Conservation (phyloP, 768 basidiomycete genomes). For the Kwoniella pini region DNA sequence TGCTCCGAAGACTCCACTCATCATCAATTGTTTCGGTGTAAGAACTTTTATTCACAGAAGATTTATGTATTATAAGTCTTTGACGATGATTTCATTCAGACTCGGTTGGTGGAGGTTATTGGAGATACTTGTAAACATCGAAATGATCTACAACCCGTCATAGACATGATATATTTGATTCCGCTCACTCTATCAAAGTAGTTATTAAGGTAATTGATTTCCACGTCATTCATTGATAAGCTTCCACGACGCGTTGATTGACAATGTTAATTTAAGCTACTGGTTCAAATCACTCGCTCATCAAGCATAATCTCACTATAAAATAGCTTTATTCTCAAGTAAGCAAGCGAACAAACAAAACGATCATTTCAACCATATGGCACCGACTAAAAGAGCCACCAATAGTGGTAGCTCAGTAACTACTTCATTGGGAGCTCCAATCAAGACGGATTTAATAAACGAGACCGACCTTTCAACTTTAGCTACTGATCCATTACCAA, state of each 20-base stretch:
- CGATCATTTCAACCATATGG: background rate
- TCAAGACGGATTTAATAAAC: background rate
- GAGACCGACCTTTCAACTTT: conserved; percentile 6
- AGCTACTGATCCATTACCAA: conserved; percentile 43
- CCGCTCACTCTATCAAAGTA: background rate
- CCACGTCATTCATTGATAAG: background rate
- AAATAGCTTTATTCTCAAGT: too few relatives aligned
- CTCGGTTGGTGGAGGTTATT: conserved; percentile 12
- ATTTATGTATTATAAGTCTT: background rate
- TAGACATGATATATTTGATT: background rate
- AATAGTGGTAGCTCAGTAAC: background rate
- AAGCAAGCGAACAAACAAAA: too few relatives aligned
- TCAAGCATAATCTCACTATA: too few relatives aligned
- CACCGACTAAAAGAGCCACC: background rate
- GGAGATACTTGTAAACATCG: too few relatives aligned
- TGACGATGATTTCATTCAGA: conserved; percentile 12
- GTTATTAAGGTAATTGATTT: too few relatives aligned
- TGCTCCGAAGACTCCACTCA: conserved; percentile 14
- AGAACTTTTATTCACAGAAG: background rate
- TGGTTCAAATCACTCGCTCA: too few relatives aligned
- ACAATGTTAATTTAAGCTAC: too few relatives aligned
- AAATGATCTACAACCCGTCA: too few relatives aligned
- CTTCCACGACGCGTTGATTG: conserved; percentile 18
- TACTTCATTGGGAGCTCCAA: background rate
- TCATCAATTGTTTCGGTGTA: background rate